A percentile compares a stretch with the other conserved stretches of the same genome.
Evolutionary conservation across 148 eudicot species (phyloP).

Genomic region (Vaccinium vitisidaea): DNA sequence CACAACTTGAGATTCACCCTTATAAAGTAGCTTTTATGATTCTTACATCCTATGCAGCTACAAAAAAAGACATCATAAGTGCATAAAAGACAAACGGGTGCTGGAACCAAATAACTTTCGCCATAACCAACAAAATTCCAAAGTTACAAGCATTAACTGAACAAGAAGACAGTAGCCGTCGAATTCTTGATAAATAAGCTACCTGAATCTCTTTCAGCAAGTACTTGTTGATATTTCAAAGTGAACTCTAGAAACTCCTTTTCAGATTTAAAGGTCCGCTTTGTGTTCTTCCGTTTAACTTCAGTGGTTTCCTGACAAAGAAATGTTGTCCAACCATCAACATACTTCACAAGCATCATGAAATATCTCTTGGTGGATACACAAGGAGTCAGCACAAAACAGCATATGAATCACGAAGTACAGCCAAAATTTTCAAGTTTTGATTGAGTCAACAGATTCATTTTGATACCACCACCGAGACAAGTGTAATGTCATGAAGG

Average conservation of each 20-base stretch:
- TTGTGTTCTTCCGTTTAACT: constrained; percentile 78
- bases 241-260: constrained; percentile 93
- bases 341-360: neutral
- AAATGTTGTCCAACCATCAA: neutral
- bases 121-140: neutral
- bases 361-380: neutral
- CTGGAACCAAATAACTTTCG: neutral
- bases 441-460: neutral
- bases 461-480: neutral
- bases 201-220: constrained; percentile 95
- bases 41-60: neutral
- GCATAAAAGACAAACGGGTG: neutral
- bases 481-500: neutral
- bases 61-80: neutral
- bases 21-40: neutral
- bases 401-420: neutral
- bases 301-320: constrained; percentile 60
- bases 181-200: constrained; percentile 11
- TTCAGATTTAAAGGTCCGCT: constrained; percentile 76
- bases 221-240: constrained; percentile 78
- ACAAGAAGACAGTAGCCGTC: neutral
- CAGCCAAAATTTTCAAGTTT: neutral
- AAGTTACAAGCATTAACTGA: neutral
- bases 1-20: neutral
- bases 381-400: constrained; percentile 6